Conservation (phyloP, 1,284 basidiomycete species). For the Naganishia sp. region DNA sequence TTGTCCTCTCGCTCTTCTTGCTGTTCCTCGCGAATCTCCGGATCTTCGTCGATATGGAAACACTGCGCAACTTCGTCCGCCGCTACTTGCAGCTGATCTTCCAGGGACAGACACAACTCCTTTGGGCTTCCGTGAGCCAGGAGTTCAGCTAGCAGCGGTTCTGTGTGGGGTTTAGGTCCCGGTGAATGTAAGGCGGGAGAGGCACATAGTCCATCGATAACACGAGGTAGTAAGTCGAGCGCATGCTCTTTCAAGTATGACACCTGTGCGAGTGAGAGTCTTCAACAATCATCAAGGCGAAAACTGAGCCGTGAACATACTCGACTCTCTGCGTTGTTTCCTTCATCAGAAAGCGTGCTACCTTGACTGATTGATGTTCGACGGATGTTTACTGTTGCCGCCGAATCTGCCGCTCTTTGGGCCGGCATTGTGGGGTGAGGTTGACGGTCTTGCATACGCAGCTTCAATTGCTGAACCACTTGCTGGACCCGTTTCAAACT, state of each 20-base stretch:
- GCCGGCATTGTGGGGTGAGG: too few species aligned
- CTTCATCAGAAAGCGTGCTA: too few species aligned
- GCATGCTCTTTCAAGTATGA: conserved; percentile 4
- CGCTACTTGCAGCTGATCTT: conserved; percentile 7
- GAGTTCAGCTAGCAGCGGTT: background rate
- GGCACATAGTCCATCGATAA: background rate
- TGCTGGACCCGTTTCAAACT: too few species aligned
- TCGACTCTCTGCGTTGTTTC: too few species aligned
- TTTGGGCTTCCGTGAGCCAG: conserved; percentile 9
- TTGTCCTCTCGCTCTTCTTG: background rate
- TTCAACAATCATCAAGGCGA: too few species aligned
- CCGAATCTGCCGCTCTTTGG: too few species aligned
- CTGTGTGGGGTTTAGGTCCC: background rate
- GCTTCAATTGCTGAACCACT: too few species aligned
- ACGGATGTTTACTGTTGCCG: too few species aligned
- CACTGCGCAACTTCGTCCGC: conserved; percentile 21
- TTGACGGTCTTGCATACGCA: too few species aligned
- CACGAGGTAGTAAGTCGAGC: conserved; percentile 4
- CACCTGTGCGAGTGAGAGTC: background rate
- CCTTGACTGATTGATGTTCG: too few species aligned
- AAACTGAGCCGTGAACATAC: too few species aligned
- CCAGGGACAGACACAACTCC: conserved; percentile 6
- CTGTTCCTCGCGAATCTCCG: background rate
- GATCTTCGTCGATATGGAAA: conserved; percentile 10
- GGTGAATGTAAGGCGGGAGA: background rate